Conservation (phyloP, 192 early-diverging fungal species). For the Haplosporangium gracile region DNA sequence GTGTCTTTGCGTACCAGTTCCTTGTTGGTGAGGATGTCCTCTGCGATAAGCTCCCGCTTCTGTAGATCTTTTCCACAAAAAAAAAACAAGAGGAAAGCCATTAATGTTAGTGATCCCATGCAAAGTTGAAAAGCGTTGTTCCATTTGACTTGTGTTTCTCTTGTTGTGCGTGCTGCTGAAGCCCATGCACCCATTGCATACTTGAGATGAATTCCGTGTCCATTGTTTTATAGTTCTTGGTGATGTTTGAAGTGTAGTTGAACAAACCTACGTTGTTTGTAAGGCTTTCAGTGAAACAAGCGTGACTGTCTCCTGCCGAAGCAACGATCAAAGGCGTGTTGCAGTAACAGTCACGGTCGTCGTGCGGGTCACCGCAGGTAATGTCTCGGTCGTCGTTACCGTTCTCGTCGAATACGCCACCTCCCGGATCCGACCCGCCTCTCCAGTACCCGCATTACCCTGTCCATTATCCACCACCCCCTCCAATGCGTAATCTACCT, state of each 20-base stretch:
- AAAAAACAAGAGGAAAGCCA: not conserved
- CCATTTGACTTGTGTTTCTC: not conserved
- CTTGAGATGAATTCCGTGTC: constrained; percentile 32
- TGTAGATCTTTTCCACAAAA: constrained; percentile 48
- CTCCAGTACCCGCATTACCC: constrained; percentile 2
- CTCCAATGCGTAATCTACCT: constrained; percentile 35
- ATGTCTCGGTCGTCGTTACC: not conserved
- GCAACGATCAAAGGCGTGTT: not conserved
- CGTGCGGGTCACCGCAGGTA: constrained; percentile 5
- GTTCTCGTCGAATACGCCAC: not conserved
- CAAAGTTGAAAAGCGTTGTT: not conserved
- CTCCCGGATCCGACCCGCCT: constrained; percentile 18
- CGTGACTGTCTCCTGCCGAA: not conserved
- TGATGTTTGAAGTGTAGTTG: not conserved
- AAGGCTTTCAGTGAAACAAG: not conserved
- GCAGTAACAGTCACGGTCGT: not conserved
- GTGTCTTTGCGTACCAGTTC: constrained; percentile 60
- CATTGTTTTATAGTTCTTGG: not conserved
- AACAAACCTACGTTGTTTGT: not conserved
- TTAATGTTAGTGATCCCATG: not conserved
- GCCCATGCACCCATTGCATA: not conserved
- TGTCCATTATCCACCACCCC: constrained; percentile 28
- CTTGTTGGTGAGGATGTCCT: constrained; percentile 69
- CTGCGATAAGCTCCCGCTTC: constrained; percentile 63
- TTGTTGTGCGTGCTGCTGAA: too few relatives aligned